A percentile compares a stretch with the other conserved stretches of the same genome.
Evolutionary conservation across 192 early-diverging fungal genomes (phyloP).

Genomic region (Lunasporangiospora selenospora): DNA sequence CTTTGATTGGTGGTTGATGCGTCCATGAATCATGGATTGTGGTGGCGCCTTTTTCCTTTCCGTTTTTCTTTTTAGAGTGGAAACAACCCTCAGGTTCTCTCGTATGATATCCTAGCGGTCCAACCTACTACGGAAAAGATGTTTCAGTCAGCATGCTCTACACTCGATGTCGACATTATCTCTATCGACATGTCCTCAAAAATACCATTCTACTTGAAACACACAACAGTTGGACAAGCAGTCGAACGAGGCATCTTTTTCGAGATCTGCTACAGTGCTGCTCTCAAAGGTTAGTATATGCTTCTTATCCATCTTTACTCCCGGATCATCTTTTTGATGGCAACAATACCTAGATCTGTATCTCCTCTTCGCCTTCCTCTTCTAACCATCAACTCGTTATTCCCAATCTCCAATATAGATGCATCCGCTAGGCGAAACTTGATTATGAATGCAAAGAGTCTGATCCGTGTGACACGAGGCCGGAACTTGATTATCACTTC

Average conservation of each 20-base stretch:
- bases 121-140: slow-evolving; percentile 74
- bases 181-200: slow-evolving; percentile 71
- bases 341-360: too few species aligned
- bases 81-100: slow-evolving; percentile 40
- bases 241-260: slow-evolving; percentile 80
- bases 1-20: neutral
- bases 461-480: slow-evolving; percentile 76
- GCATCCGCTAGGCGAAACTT: slow-evolving; percentile 62
- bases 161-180: slow-evolving; percentile 83
- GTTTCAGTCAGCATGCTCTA: slow-evolving; percentile 71
- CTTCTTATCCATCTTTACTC: too few species aligned
- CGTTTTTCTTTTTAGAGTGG: slow-evolving; percentile 13
- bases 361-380: too few species aligned
- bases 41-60: neutral
- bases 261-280: slow-evolving; percentile 75
- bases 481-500: slow-evolving; percentile 80
- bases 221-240: slow-evolving; percentile 68
- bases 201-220: slow-evolving; percentile 73
- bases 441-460: slow-evolving; percentile 67
- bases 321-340: too few species aligned
- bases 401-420: slow-evolving; percentile 53
- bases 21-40: neutral
- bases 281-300: slow-evolving; percentile 62
- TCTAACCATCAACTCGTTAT: neutral
- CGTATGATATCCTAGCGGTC: slow-evolving; percentile 77